These are phyloP conservation scores for Salix arbutifolia DNA, from an alignment of 345 rosid species.

Conservation along the genomic window DNA sequence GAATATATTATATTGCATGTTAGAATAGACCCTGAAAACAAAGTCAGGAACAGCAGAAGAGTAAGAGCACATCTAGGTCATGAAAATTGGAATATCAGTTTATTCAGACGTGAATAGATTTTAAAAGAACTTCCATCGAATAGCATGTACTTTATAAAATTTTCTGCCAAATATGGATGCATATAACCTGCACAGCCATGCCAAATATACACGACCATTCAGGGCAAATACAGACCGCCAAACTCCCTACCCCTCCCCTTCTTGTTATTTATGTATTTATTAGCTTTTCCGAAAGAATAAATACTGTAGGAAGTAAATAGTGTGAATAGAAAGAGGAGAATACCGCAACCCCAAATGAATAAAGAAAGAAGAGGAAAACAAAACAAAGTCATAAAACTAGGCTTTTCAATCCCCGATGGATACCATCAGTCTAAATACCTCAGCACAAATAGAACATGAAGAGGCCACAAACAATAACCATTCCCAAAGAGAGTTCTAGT, in stretches of 20 bases:
- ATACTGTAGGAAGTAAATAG: neutral
- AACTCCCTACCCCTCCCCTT: neutral
- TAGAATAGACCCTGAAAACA: neutral
- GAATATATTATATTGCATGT: neutral
- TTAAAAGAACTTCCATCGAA: too few species aligned
- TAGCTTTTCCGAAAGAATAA: neutral
- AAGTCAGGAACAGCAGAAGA: too few species aligned
- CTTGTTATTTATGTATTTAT: neutral
- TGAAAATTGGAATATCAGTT: too few species aligned
- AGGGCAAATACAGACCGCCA: neutral
- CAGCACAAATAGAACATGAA: neutral
- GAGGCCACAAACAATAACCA: neutral
- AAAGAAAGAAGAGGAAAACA: neutral
- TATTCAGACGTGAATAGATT: too few species aligned
- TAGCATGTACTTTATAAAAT: too few species aligned
- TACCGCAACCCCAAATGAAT: neutral
- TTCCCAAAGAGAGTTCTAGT: neutral
- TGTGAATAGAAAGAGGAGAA: neutral
- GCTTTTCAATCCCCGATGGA: neutral
- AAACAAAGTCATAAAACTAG: neutral
- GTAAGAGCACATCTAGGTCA: too few species aligned
- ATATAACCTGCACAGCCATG: too few species aligned
- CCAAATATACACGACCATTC: neutral
- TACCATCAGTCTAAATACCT: neutral
- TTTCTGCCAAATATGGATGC: too few species aligned